A percentile compares a stretch with the other conserved stretches of the same genome.
Evolutionary conservation across 1,284 basidiomycete genomes (phyloP).

Genomic region (Lignosus rhinocerotis): DNA sequence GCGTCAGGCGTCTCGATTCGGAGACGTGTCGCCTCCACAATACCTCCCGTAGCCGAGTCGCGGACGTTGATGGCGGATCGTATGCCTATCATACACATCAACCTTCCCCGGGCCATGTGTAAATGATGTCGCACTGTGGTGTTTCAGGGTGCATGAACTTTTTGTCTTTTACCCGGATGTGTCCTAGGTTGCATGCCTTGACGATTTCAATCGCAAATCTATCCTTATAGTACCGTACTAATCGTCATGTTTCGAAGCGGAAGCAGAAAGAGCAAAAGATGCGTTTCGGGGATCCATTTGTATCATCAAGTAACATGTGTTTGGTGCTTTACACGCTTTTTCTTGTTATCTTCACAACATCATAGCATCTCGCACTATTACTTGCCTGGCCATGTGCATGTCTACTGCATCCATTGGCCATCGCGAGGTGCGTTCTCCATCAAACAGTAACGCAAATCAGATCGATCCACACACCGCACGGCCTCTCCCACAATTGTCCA

Average conservation of each 20-base stretch:
- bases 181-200: neutral
- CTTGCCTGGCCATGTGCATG: too few relatives aligned
- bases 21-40: constrained; percentile 11
- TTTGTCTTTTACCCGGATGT: neutral
- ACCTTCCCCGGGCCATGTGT: neutral
- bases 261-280: neutral
- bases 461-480: neutral
- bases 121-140: neutral
- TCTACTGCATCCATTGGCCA: neutral
- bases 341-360: neutral
- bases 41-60: constrained; percentile 17
- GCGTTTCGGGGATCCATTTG: neutral
- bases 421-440: neutral
- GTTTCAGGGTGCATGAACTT: neutral
- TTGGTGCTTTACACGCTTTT: neutral
- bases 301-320: neutral
- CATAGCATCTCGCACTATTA: neutral
- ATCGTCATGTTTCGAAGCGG: neutral
- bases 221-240: constrained; percentile 1
- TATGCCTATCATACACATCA: neutral
- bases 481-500: too few relatives aligned
- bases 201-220: neutral
- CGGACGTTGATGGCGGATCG: neutral
- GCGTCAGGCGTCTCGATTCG: neutral
- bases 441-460: neutral